These are phyloP conservation scores for Peterozyma xylosa DNA, from an alignment of 805 yeast species.

Conservation along the genomic window DNA sequence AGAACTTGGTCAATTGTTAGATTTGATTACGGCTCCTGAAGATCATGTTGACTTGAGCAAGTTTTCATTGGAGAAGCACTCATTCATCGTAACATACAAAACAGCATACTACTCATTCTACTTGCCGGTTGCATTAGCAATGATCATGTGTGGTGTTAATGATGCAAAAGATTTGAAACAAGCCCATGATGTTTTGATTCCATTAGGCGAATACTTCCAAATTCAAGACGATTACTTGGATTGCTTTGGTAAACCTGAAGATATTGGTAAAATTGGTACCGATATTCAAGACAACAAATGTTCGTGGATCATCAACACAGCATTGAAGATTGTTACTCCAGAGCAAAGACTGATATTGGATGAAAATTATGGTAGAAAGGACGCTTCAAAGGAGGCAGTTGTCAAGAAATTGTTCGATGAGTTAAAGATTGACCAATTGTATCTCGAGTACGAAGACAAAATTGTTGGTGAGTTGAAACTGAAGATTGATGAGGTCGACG, in stretches of 20 bases:
- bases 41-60: constrained; percentile 83
- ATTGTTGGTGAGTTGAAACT: constrained; percentile 56
- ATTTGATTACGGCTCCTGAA: constrained; percentile 95
- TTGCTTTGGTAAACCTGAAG: constrained; percentile 95
- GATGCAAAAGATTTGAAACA: constrained; percentile 74
- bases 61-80: constrained; percentile 83
- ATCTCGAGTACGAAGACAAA: constrained; percentile 77
- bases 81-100: constrained; percentile 91
- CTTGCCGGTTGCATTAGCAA: constrained; percentile 94
- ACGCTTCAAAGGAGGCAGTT: constrained; percentile 53
- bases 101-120: constrained; percentile 97
- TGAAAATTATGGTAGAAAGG: constrained; percentile 84
- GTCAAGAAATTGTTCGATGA: constrained; percentile 72
- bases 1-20: constrained; percentile 93
- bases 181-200: constrained; percentile 80
- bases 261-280: constrained; percentile 97
- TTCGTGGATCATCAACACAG: constrained; percentile 95
- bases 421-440: constrained; percentile 61
- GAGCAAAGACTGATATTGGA: constrained; percentile 82
- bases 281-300: constrained; percentile 98
- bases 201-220: constrained; percentile 97
- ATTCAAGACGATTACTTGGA: constrained; percentile 97
- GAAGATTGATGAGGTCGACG: constrained; percentile 71
- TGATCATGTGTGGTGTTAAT: constrained; percentile 81
- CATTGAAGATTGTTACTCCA: constrained; percentile 67